Base-by-base conservation (phyloP, 2,329 filamentous ascomycete genomes). In the Penicillium rolfsii region DNA sequence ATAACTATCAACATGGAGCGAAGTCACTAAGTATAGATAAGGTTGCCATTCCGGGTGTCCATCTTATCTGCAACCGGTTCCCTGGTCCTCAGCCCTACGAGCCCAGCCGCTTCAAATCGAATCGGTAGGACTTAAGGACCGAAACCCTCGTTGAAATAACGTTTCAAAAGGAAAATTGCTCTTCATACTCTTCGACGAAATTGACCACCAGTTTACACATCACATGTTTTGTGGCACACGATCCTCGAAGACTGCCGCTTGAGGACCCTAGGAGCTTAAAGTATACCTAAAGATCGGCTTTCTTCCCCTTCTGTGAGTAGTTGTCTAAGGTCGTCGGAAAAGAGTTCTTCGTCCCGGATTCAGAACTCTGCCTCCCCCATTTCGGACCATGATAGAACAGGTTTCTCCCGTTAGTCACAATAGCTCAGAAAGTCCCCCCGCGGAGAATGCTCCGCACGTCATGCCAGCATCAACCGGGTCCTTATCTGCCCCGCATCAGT, bases 401-500 rank as follows among this genome's bases (percentile, higher is more conserved):
- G 19, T 12, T 43, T 9, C 36, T n/a, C 4, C 36, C 3, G 14
- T 5, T 8, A 5, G 14, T 40, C 22, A 8, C 19, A 3, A 9
- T 41, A 16, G 22, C 40, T 24, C 8, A 43, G 19, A 19, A 9
- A 43, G 40, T 40, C 5, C 40, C 22, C 22, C 40, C 40, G 40
- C 40, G 45, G 26, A 28, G 14, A 30, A 33, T 35, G 35, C 48
- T 30, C 48, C 28, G n/a, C 48, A 50, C 48, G 48, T 50, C 30
- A 50, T 50, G n/a, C 2, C 28, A 12, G 48, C 28, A 50, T 35
- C 28, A 35, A 19, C 8, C 9, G 5, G 8, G 45, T 48, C 16
- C 45, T 48, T 48, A 48, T 48, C 45, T 48, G 45, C 45, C 45
- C 45, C 45, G 45, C 45, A 48, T 48, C 14, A n/a, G 24, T 48